Evolutionary conservation across 2,329 filamentous ascomycete genomes (phyloP).

Genomic region (Alternaria sp.): DNA sequence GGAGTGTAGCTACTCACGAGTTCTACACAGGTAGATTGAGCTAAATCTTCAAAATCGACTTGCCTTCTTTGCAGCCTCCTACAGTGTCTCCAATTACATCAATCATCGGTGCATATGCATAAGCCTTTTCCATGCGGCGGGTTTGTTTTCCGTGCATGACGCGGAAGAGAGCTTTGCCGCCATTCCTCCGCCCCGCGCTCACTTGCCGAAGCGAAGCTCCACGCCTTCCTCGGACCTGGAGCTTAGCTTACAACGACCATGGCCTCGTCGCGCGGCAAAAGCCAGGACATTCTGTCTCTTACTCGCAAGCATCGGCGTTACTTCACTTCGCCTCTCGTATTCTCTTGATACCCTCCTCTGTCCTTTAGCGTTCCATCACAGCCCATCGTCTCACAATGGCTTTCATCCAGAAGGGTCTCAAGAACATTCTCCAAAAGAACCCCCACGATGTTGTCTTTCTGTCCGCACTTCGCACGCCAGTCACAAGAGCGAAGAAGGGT

Average conservation of each 20-base stretch:
- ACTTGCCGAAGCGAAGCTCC: slow-evolving; percentile 45
- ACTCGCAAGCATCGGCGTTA: neutral
- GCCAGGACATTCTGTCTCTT: slow-evolving; percentile 6
- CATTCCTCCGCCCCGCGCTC: slow-evolving; percentile 31
- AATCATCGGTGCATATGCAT: slow-evolving; percentile 5
- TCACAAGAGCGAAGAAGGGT: slow-evolving; percentile 84
- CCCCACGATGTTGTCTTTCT: slow-evolving; percentile 87
- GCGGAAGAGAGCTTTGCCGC: slow-evolving; percentile 36
- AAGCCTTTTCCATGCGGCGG: slow-evolving; percentile 11
- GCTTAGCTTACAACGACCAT: slow-evolving; percentile 33
- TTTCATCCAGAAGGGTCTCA: slow-evolving; percentile 67
- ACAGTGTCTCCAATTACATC: neutral
- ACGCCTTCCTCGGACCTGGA: slow-evolving; percentile 26
- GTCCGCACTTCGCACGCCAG: slow-evolving; percentile 85
- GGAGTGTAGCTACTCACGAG: neutral
- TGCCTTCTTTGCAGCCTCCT: neutral
- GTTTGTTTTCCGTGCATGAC: slow-evolving; percentile 22
- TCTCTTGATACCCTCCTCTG: slow-evolving; percentile 7
- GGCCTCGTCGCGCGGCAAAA: slow-evolving; percentile 21
- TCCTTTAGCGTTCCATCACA: slow-evolving; percentile 20
- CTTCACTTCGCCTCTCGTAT: neutral
- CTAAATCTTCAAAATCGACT: neutral
- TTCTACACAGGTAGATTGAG: neutral
- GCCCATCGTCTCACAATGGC: slow-evolving; percentile 45
- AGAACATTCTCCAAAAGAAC: slow-evolving; percentile 76